Conservation (phyloP, 371 early-diverging fungal species). For the Mortierella sp. region DNA sequence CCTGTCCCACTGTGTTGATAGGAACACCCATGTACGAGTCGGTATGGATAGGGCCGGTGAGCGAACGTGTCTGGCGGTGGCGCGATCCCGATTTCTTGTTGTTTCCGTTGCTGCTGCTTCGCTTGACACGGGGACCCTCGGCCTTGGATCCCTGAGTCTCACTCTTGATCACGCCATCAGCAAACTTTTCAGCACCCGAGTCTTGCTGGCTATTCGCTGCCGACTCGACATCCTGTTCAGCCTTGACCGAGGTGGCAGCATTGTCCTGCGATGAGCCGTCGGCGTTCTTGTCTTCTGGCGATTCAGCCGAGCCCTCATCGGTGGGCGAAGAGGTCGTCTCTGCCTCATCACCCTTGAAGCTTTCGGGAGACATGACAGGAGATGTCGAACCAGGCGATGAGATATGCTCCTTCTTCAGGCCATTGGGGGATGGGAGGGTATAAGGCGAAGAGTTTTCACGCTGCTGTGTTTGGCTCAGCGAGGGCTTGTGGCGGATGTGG, state of each 20-base stretch:
- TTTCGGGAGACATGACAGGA: constrained; percentile 33
- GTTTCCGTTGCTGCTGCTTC: constrained; percentile 46
- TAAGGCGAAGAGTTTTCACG: constrained; percentile 48
- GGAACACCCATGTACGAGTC: constrained; percentile 29
- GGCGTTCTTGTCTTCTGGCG: background rate
- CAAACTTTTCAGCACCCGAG: background rate
- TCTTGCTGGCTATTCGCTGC: constrained; percentile 8
- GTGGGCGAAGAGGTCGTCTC: constrained; percentile 8
- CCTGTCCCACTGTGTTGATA: background rate
- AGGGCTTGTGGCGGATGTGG: constrained; percentile 69
- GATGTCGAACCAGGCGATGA: constrained; percentile 24
- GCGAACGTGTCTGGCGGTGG: constrained; percentile 54
- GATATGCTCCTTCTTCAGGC: constrained; percentile 23
- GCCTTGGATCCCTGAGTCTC: constrained; percentile 5
- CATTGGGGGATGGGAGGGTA: constrained; percentile 30
- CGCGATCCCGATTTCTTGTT: constrained; percentile 30
- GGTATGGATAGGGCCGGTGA: constrained; percentile 38
- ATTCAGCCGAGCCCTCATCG: background rate
- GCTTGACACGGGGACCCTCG: constrained; percentile 34
- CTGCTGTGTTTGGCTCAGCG: constrained; percentile 37
- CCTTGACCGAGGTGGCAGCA: background rate
- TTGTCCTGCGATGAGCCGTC: constrained; percentile 3
- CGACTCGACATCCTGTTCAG: constrained; percentile 9
- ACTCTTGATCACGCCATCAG: constrained; percentile 8
- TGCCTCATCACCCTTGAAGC: constrained; percentile 29